phyloP scores from a whole-genome alignment of 1,139 yeast species.

The Hansenula lynferdii region DNA sequence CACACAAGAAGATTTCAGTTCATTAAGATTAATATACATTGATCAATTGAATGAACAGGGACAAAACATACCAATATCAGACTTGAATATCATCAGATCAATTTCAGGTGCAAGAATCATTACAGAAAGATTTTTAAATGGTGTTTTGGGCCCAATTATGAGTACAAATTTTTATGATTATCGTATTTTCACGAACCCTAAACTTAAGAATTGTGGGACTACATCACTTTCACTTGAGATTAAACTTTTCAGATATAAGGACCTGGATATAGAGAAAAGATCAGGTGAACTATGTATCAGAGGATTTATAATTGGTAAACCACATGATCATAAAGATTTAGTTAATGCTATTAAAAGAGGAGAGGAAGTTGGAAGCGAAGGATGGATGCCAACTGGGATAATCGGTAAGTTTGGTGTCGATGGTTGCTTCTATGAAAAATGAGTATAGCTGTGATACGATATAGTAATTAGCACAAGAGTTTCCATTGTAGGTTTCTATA shows the following conservation, averaged over 20 bases:
- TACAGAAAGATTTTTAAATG: slow-evolving; percentile 42
- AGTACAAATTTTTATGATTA: slow-evolving; percentile 61
- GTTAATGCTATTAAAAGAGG: slow-evolving; percentile 26
- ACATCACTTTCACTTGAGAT: slow-evolving; percentile 31
- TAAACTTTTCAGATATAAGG: slow-evolving; percentile 36
- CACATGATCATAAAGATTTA: slow-evolving; percentile 26
- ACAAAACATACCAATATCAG: slow-evolving; percentile 23
- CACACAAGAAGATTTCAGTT: slow-evolving; percentile 15
- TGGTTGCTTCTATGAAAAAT: slow-evolving; percentile 56
- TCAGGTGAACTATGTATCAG: slow-evolving; percentile 52
- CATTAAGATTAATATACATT: slow-evolving; percentile 38
- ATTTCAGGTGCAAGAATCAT: slow-evolving; percentile 46
- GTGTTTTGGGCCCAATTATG: slow-evolving; percentile 53
- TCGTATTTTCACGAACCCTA: slow-evolving; percentile 35
- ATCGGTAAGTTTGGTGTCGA: slow-evolving; percentile 64
- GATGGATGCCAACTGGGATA: slow-evolving; percentile 56
- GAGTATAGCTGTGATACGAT: neutral
- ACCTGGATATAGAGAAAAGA: slow-evolving; percentile 29
- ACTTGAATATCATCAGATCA: slow-evolving; percentile 42
- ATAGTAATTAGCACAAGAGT: too few species aligned
- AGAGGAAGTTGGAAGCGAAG: slow-evolving; percentile 43
- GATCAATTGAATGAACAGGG: slow-evolving; percentile 6
- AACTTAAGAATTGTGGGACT: slow-evolving; percentile 28
- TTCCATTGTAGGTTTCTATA: too few species aligned
- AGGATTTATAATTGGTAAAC: slow-evolving; percentile 65